Evolutionary conservation across 1,284 basidiomycete species (phyloP).

Genomic region (Calocybe gambosa): DNA sequence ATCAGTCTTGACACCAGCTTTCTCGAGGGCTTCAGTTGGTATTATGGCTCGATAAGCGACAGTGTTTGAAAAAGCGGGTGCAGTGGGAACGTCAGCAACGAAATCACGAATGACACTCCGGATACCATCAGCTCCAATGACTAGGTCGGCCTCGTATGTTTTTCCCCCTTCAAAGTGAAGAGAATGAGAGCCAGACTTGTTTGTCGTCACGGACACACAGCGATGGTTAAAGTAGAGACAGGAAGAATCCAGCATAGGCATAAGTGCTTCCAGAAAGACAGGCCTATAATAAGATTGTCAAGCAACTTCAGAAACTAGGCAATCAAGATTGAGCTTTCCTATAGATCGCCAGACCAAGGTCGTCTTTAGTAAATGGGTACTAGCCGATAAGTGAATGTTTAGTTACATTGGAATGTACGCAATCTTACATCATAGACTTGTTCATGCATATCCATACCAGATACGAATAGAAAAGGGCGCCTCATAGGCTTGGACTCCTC

Average conservation of each 20-base stretch:
- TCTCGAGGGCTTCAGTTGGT: slow-evolving; percentile 30
- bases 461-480: slow-evolving; percentile 35
- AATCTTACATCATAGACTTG: slow-evolving; percentile 38
- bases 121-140: slow-evolving; percentile 52
- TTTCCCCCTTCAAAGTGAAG: slow-evolving; percentile 42
- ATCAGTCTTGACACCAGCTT: slow-evolving; percentile 36
- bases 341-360: slow-evolving; percentile 36
- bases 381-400: slow-evolving; percentile 16
- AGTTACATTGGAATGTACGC: not conserved
- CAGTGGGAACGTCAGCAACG: slow-evolving; percentile 21
- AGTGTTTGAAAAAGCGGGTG: slow-evolving; percentile 37
- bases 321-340: slow-evolving; percentile 22
- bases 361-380: slow-evolving; percentile 31
- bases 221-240: slow-evolving; percentile 46
- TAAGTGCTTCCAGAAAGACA: slow-evolving; percentile 43
- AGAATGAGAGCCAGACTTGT: slow-evolving; percentile 22
- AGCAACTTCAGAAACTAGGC: not conserved
- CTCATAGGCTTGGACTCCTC: slow-evolving; percentile 26
- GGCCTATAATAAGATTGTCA: slow-evolving; percentile 27
- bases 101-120: slow-evolving; percentile 37
- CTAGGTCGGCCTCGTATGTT: slow-evolving; percentile 40
- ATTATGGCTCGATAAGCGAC: slow-evolving; percentile 42
- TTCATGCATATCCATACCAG: slow-evolving; percentile 36
- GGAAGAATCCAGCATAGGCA: slow-evolving; percentile 35
- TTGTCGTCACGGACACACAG: slow-evolving; percentile 31